Percentiles rank a stretch among this genome's conserved stretches.
phyloP scores from a whole-genome alignment of 306 rosid species.

The Geum urbanum region DNA sequence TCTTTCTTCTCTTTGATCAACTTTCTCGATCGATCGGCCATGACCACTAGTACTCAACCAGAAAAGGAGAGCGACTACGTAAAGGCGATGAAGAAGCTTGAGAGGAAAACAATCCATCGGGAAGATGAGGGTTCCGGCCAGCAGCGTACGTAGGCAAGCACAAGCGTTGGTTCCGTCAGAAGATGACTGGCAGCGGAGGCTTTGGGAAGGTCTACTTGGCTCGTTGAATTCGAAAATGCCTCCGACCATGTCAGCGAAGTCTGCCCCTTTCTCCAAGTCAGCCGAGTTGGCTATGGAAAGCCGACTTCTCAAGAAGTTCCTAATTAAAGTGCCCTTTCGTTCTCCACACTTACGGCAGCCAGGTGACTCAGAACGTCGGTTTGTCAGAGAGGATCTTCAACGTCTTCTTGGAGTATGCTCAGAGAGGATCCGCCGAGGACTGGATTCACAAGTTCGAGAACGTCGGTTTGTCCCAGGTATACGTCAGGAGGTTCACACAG shows the following conservation, averaged over 20 bases:
- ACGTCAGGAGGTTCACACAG: conserved; percentile 1
- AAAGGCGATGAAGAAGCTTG: background rate
- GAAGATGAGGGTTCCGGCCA: background rate
- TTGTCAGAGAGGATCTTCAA: conserved; percentile 1
- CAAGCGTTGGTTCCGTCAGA: background rate
- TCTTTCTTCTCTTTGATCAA: background rate
- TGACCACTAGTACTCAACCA: background rate
- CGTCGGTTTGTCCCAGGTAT: background rate
- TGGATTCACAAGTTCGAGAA: background rate
- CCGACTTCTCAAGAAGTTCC: background rate
- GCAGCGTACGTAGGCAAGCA: background rate
- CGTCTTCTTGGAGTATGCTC: conserved; percentile 17
- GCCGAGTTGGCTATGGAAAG: conserved; percentile 3
- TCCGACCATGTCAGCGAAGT: conserved; percentile 16
- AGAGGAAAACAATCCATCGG: background rate
- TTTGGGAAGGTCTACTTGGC: conserved; percentile 1
- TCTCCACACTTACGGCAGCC: background rate
- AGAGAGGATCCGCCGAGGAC: conserved; percentile 5
- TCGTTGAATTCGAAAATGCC: background rate
- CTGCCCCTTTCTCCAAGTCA: background rate
- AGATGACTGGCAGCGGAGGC: conserved; percentile 1
- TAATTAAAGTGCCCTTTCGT: background rate
- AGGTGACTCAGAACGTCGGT: background rate
- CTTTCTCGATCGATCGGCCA: too few species aligned
- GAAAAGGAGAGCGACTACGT: background rate